phyloP scores from a whole-genome alignment of 1,139 yeast genomes.

The Suzukiozyma palmioleophila region DNA sequence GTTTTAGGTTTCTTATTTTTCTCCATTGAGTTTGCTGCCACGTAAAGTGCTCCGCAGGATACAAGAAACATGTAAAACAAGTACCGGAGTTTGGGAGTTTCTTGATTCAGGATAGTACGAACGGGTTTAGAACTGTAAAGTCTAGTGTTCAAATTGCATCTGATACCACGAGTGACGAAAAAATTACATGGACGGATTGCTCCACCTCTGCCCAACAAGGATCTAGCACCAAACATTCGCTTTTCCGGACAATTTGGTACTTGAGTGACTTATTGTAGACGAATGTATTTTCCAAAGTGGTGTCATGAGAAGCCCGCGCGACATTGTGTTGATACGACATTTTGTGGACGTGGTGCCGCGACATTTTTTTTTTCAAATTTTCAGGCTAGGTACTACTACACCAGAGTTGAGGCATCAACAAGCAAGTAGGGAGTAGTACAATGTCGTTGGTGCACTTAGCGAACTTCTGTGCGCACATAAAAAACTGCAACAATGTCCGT shows the following conservation, averaged over 20 bases:
- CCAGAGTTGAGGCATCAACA: no score
- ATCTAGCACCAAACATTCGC: neutral
- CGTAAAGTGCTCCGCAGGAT: slow-evolving; percentile 50
- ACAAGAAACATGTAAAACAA: slow-evolving; percentile 46
- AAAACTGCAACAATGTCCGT: slow-evolving; percentile 78
- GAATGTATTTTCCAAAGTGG: no score
- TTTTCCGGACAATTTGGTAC: no score
- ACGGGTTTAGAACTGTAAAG: neutral
- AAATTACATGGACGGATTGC: neutral
- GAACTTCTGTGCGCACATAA: slow-evolving; percentile 82
- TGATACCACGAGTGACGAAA: no score
- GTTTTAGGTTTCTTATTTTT: slow-evolving; percentile 45
- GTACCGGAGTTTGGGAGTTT: slow-evolving; percentile 44
- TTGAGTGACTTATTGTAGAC: no score
- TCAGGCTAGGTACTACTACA: neutral
- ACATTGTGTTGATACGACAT: neutral
- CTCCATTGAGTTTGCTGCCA: slow-evolving; percentile 50
- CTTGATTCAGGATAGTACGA: neutral
- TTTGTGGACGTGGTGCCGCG: neutral
- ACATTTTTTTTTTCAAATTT: neutral
- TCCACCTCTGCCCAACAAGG: neutral
- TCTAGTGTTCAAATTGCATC: neutral
- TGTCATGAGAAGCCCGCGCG: neutral
- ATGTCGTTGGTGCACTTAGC: slow-evolving; percentile 89
- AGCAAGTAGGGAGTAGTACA: no score